Evolutionary conservation across 2,329 filamentous ascomycete species (phyloP).

Genomic region (Aciculosporium take): DNA sequence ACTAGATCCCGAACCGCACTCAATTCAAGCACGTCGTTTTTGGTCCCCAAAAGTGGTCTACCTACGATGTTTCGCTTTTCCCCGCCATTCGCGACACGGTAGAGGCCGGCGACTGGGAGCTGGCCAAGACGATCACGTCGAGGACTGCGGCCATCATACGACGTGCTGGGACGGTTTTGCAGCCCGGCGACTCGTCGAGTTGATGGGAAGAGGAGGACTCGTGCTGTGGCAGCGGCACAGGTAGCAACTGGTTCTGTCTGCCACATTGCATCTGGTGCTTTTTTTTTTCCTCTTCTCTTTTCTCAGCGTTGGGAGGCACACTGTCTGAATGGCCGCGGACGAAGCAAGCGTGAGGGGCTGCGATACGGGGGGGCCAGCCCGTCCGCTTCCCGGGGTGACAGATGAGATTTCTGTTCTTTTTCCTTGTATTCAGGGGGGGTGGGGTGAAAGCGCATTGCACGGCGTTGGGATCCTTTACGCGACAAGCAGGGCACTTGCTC

Average conservation of each 20-base stretch:
- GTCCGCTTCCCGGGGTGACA: background rate
- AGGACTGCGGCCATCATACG: constrained; percentile 57
- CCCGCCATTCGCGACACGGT: constrained; percentile 77
- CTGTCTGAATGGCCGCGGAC: background rate
- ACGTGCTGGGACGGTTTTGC: constrained; percentile 34
- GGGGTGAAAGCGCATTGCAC: constrained; percentile 17
- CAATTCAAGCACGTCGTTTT: constrained; percentile 93
- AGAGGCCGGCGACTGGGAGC: constrained; percentile 53
- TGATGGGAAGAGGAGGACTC: background rate
- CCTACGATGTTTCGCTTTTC: constrained; percentile 22
- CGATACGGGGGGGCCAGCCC: no score
- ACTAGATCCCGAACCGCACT: constrained; percentile 64
- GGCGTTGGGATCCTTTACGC: constrained; percentile 16
- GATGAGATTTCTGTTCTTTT: background rate
- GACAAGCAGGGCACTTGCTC: constrained; percentile 6
- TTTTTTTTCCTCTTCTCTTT: background rate
- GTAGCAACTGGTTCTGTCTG: no score
- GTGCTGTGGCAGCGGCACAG: no score
- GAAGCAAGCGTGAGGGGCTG: background rate
- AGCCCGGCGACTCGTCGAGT: constrained; percentile 11
- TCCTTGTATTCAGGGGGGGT: constrained; percentile 4
- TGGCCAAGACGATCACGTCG: constrained; percentile 53
- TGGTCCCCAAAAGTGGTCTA: constrained; percentile 64
- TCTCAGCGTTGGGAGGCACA: background rate
- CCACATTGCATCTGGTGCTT: background rate